Conservation (phyloP, 371 early-diverging fungal genomes). For the Mortierella sp. region DNA sequence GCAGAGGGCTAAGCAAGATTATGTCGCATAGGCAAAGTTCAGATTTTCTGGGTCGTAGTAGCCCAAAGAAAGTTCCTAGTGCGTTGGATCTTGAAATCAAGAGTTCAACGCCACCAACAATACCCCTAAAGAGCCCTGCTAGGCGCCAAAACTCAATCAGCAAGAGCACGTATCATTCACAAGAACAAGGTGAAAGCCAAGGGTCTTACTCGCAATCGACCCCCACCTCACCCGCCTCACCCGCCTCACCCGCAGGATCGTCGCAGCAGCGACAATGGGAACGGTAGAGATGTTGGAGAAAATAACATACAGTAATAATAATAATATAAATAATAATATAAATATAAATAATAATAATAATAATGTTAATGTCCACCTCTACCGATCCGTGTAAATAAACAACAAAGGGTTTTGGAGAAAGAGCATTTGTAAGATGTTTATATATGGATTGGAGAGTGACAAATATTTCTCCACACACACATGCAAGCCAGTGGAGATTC, state of each 20-base stretch:
- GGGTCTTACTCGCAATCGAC: neutral
- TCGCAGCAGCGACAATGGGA: neutral
- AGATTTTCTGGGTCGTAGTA: neutral
- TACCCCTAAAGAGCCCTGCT: conserved; percentile 47
- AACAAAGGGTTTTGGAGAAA: neutral
- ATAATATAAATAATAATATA: too few species aligned
- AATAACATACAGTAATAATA: neutral
- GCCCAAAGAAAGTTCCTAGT: neutral
- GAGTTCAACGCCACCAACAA: conserved; percentile 19
- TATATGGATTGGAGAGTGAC: too few species aligned
- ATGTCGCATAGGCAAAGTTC: neutral
- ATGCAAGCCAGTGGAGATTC: too few species aligned
- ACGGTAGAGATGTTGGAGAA: neutral
- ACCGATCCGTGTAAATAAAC: neutral
- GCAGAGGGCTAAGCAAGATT: conserved; percentile 6
- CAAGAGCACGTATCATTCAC: neutral
- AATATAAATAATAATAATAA: too few species aligned
- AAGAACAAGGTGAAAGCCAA: neutral
- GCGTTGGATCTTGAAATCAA: conserved; percentile 12
- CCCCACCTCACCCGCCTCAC: neutral
- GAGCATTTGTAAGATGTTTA: neutral
- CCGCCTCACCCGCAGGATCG: neutral
- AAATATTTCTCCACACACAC: too few species aligned
- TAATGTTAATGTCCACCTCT: neutral
- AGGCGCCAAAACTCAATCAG: conserved; percentile 6